Conservation (phyloP, 352 stramenopile species). For the Blastocystis sp. region DNA sequence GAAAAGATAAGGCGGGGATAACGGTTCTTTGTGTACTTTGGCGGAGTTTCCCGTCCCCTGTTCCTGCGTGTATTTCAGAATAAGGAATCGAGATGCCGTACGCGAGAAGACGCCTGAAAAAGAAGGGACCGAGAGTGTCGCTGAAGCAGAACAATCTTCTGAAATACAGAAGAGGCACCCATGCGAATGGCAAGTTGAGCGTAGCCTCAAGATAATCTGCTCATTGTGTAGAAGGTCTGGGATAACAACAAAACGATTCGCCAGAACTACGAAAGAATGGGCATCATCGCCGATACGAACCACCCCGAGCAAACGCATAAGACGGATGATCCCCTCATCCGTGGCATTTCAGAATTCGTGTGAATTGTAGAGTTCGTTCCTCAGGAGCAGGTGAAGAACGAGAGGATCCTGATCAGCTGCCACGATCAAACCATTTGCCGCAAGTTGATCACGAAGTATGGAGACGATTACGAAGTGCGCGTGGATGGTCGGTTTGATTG, state of each 20-base stretch:
- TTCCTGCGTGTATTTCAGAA: background rate
- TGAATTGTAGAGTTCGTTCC: slow-evolving; percentile 51
- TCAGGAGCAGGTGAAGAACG: background rate
- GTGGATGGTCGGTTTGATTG: background rate
- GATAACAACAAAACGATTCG: slow-evolving; percentile 45
- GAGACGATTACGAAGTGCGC: slow-evolving; percentile 37
- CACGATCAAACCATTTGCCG: background rate
- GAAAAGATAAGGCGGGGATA: background rate
- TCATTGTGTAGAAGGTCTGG: slow-evolving; percentile 51
- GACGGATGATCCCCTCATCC: background rate
- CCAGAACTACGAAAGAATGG: slow-evolving; percentile 30
- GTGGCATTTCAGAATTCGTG: background rate
- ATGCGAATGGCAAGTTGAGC: background rate
- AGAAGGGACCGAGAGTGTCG: slow-evolving; percentile 50
- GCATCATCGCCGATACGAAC: slow-evolving; percentile 2
- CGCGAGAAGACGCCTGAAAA: slow-evolving; percentile 29
- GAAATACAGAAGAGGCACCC: slow-evolving; percentile 12
- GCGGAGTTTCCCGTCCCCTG: background rate
- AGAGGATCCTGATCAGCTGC: slow-evolving; percentile 10
- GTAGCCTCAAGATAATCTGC: background rate
- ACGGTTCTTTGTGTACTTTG: slow-evolving; percentile 34
- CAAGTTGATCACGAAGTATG: slow-evolving; percentile 29
- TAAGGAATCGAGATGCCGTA: slow-evolving; percentile 24
- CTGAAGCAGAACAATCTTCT: slow-evolving; percentile 31
- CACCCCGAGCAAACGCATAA: background rate